Evolutionary conservation across 805 yeast genomes (phyloP).

Genomic region (Starmerella floris): DNA sequence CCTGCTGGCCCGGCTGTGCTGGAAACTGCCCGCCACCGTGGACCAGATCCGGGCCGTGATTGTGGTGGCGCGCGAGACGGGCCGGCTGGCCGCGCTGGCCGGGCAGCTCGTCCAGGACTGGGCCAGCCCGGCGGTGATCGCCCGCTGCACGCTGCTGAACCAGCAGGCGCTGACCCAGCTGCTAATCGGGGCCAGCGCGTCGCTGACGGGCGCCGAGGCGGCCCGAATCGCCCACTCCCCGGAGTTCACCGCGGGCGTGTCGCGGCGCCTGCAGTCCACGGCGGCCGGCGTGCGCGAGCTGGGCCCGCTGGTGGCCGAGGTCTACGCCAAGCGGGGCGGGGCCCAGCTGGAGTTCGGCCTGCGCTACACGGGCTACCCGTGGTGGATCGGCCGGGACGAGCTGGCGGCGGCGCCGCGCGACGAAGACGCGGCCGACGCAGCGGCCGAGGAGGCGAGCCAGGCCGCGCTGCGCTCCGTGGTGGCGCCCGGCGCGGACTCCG

Average conservation of each 20-base stretch:
- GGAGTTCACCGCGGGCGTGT: constrained; percentile 38
- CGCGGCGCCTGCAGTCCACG: constrained; percentile 41
- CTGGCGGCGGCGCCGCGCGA: constrained; percentile 8
- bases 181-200: constrained; percentile 30
- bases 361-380: constrained; percentile 13
- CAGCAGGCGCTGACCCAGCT: constrained; percentile 42
- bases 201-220: constrained; percentile 20
- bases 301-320: constrained; percentile 48
- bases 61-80: constrained; percentile 7
- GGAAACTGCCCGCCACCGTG: constrained; percentile 1
- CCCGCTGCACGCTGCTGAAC: constrained; percentile 29
- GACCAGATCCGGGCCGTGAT: constrained; percentile 18
- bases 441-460: background rate
- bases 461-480: background rate
- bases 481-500: constrained; percentile 15
- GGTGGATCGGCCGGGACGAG: constrained; percentile 15
- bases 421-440: background rate
- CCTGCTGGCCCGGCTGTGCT: constrained; percentile 6
- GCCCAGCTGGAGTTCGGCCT: constrained; percentile 23
- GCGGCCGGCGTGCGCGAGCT: constrained; percentile 35
- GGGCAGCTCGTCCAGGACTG: constrained; percentile 22
- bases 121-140: constrained; percentile 31
- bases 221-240: constrained; percentile 28
- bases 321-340: constrained; percentile 20
- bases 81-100: constrained; percentile 1